Evolutionary conservation across 345 rosid genomes (phyloP).

Genomic region (Fremontodendron californicum): DNA sequence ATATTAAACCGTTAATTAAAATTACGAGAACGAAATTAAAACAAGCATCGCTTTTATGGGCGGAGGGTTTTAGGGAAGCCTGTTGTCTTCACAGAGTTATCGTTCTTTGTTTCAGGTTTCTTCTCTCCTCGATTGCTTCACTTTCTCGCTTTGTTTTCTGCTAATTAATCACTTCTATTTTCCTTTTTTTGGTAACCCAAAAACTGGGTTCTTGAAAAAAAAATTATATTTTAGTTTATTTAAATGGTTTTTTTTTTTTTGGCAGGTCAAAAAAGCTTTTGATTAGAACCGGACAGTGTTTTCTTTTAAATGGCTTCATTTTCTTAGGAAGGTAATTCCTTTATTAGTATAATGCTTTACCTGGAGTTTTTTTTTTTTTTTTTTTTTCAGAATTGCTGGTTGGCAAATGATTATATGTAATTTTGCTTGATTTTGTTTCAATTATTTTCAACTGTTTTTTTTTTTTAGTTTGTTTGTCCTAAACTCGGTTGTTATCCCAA

Average conservation of each 20-base stretch:
- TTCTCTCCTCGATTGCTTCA: background rate
- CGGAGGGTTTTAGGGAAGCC: constrained; percentile 81
- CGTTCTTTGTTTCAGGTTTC: constrained; percentile 63
- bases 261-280: constrained; percentile 70
- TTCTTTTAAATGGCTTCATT: constrained; percentile 82
- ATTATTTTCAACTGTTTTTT: background rate
- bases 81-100: constrained; percentile 87
- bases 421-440: background rate
- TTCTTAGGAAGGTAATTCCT: constrained; percentile 77
- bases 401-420: background rate
- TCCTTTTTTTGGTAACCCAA: too few relatives aligned
- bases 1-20: constrained; percentile 22
- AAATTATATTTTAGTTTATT: background rate
- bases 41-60: constrained; percentile 57
- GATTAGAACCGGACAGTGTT: constrained; percentile 89
- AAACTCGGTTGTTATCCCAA: constrained; percentile 60
- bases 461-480: constrained; percentile 58
- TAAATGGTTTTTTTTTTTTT: background rate
- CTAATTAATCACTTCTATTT: background rate
- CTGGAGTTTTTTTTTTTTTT: background rate
- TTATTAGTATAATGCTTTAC: background rate
- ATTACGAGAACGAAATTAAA: constrained; percentile 37
- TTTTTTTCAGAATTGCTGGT: background rate
- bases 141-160: background rate
- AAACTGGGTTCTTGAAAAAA: background rate